Conservation (phyloP, 495 filamentous ascomycete genomes). For the Aspergillus egyptiacus region DNA sequence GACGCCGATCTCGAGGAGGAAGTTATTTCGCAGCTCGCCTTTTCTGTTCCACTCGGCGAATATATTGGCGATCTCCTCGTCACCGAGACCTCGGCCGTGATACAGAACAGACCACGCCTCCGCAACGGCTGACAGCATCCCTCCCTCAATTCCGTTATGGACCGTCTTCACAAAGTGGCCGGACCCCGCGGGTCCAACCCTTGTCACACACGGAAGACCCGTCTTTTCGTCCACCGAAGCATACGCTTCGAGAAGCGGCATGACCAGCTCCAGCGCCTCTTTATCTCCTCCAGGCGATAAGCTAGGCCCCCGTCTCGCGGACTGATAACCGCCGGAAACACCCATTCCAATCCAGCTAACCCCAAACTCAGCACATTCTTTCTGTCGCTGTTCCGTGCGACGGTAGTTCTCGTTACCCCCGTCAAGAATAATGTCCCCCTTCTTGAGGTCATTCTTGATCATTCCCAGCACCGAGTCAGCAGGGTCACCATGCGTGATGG, state of each 20-base stretch:
- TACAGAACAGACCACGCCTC: constrained; percentile 65
- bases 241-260: constrained; percentile 54
- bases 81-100: constrained; percentile 51
- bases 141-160: constrained; percentile 68
- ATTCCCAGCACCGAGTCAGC: constrained; percentile 59
- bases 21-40: constrained; percentile 55
- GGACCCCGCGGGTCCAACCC: constrained; percentile 55
- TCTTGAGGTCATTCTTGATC: constrained; percentile 49
- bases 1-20: constrained; percentile 57
- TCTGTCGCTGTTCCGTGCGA: constrained; percentile 61
- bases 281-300: constrained; percentile 1
- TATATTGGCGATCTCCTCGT: constrained; percentile 57
- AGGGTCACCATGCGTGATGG: constrained; percentile 61
- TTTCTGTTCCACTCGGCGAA: constrained; percentile 54
- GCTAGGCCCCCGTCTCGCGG: constrained; percentile 33
- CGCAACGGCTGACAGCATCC: constrained; percentile 55
- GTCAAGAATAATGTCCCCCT: constrained; percentile 66
- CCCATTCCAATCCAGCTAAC: constrained; percentile 58
- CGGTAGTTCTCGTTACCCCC: constrained; percentile 66
- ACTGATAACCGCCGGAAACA: constrained; percentile 65
- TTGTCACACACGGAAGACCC: constrained; percentile 56
- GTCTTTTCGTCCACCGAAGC: constrained; percentile 32
- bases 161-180: constrained; percentile 77
- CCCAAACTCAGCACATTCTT: constrained; percentile 35
- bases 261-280: background rate